These are phyloP conservation scores for Stylonectria norvegica DNA, from an alignment of 2,329 filamentous ascomycete species.

Conservation along the genomic window DNA sequence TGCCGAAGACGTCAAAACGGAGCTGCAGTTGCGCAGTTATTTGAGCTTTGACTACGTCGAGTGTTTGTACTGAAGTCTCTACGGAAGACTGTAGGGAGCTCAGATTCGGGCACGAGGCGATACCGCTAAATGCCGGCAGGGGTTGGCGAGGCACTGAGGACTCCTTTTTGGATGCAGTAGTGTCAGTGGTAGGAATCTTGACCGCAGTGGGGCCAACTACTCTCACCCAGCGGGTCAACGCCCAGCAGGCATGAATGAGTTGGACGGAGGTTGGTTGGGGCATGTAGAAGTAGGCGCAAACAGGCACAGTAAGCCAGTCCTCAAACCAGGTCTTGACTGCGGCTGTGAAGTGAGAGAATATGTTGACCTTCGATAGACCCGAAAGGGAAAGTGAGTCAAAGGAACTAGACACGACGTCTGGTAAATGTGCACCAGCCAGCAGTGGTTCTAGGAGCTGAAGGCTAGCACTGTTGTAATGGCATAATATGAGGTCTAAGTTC, in stretches of 20 bases:
- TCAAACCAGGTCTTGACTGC: constrained; percentile 10
- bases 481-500: constrained; percentile 6
- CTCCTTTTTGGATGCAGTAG: too few species aligned
- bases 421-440: constrained; percentile 3
- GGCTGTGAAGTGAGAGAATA: constrained; percentile 1
- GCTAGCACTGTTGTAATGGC: constrained; percentile 6
- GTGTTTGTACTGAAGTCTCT: background rate
- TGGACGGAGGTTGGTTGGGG: constrained; percentile 7
- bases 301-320: constrained; percentile 10
- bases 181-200: too few species aligned
- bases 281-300: constrained; percentile 7
- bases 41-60: background rate
- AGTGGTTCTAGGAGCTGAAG: constrained; percentile 7
- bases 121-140: background rate
- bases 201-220: constrained; percentile 2
- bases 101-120: constrained; percentile 1
- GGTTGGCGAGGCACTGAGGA: too few species aligned
- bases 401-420: background rate
- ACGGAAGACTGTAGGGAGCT: too few species aligned
- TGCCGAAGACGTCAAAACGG: constrained; percentile 3
- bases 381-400: background rate
- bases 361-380: background rate
- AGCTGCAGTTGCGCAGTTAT: background rate
- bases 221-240: constrained; percentile 7
- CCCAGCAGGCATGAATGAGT: constrained; percentile 4